Evolutionary conservation across 2,329 filamentous ascomycete genomes (phyloP), one percentile per base, ranked within the genome.

Genomic region (Helotiales sp.): DNA sequence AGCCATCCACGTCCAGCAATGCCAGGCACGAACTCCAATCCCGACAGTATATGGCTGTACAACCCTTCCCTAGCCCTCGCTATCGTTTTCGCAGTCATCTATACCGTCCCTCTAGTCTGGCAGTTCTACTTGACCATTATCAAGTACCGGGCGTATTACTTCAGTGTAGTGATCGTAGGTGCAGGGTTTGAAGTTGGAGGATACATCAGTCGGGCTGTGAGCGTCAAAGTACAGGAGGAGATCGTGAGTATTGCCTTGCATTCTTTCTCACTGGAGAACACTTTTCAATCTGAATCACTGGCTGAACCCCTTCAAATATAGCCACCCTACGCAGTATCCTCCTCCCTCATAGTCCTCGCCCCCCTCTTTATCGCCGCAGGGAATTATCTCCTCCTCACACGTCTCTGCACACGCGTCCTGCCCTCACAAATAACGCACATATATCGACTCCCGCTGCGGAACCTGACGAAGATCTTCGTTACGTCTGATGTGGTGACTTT

Each of bases 321-420:
- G 69, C 64, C 69, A 17, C 69, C 69, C 15, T 70, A 67, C 32
- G 69, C 66, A 8, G 45, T 67, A 10, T 62, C 64, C 60, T 69
- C 66, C 32, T 63, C 78, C 0, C 76, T 82, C 24, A 81, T 83
- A n/a, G 80, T 85, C 13, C 77, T 86, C 47, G 82, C 83, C 0
- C 84, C 84, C 0, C 77, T 85, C 49, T 79, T 85, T 61, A 74
- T 85, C 58, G 82, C 82, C 17, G 84, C 83, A 0, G 82, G 81
- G 1, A 82, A 85, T 64, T 86, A 86, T 73, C 78, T 85, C 61
- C 79, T 85, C 54, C 80, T 86, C 61, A 82, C 81, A n/a, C 79
- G 81, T 13, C 74, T 86, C 6, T 81, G 84, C 63, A 73, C 78
- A 11, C 72, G 75, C 11, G 78, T 79, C 10, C 77, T 83, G 0